These are phyloP conservation scores for Agastache rugosa DNA, from an alignment of 257 asterid genomes.

Conservation along the genomic window DNA sequence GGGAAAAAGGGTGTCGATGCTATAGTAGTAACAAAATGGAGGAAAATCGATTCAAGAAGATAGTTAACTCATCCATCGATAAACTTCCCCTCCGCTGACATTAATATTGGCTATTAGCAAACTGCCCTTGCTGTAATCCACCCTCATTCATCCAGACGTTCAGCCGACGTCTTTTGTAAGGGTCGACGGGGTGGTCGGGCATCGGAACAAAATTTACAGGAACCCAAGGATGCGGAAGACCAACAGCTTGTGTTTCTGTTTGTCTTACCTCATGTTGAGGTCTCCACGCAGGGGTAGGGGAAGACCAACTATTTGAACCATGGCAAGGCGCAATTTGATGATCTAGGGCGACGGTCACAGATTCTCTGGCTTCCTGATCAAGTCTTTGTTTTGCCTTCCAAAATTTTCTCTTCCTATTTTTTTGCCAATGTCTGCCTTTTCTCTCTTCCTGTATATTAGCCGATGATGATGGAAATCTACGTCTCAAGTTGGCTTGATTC, in stretches of 20 bases:
- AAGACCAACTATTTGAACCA: not conserved
- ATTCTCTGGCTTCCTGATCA: not conserved
- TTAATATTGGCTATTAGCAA: not conserved
- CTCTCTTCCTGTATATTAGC: constrained; percentile 3
- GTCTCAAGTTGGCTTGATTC: constrained; percentile 28
- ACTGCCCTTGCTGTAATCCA: not conserved
- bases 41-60: not conserved
- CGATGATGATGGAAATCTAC: not conserved
- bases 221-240: not conserved
- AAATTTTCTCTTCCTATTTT: not conserved
- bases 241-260: not conserved
- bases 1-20: not conserved
- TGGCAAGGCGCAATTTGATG: not conserved
- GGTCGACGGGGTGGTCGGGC: not conserved
- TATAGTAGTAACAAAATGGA: not conserved
- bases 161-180: constrained; percentile 23
- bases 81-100: not conserved
- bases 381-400: not conserved
- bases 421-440: not conserved
- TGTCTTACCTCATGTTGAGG: constrained; percentile 6
- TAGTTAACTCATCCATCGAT: not conserved
- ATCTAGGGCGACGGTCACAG: not conserved
- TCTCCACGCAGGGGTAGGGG: not conserved
- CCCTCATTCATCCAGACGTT: not conserved
- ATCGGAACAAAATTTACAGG: not conserved